Base-by-base conservation (phyloP, 2,329 filamentous ascomycete species). In the Aspergillus intermedius region DNA sequence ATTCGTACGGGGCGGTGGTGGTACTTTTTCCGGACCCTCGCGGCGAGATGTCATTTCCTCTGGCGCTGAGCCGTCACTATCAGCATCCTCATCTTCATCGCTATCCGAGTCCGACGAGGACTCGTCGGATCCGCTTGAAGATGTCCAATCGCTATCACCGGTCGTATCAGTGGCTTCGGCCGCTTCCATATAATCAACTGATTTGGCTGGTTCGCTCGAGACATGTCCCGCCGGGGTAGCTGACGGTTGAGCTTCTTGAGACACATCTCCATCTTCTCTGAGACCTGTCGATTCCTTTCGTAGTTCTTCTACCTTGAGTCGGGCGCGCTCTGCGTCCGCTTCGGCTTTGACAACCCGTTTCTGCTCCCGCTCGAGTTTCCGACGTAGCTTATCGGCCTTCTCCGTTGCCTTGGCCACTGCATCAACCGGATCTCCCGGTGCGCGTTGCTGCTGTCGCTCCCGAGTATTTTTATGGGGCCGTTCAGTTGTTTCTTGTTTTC, bases 361-460 rank as follows among this genome's bases (percentile, higher is more conserved):
- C 65, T 89, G 84, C 51, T 88, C 84, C 65, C 83, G 86, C 59
- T 83, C 78, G 42, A 89, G 76, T 48, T 67, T 71, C 49, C 63
- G 65, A 23, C 64, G 64, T 28, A 72, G 60, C 49, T 66, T 73
- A 42, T 74, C 71, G 4, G 71, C 69, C 51, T 68, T 70, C 37
- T 60, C 55, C 48, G 68, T 68, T 10, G 69, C 65, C 49, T 67
- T 68, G 32, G 57, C 58, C 1, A 62, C 67, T 4, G 62, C 65
- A 53, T 70, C 64, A 8, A 62, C 49, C 5, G 63, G 57, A 43
- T 64, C 56, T 8, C 53, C 49, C 9, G 54, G 52, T 7, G 55
- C 54, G 7, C 59, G 48, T 37, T 60, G 54, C 30, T 56, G 55
- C 49, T 66, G 62, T 17, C 53, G 54, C 49, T 49, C 53, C 48